Conservation (phyloP, 1,139 yeast species). For the Scheffersomyces insectosa region DNA sequence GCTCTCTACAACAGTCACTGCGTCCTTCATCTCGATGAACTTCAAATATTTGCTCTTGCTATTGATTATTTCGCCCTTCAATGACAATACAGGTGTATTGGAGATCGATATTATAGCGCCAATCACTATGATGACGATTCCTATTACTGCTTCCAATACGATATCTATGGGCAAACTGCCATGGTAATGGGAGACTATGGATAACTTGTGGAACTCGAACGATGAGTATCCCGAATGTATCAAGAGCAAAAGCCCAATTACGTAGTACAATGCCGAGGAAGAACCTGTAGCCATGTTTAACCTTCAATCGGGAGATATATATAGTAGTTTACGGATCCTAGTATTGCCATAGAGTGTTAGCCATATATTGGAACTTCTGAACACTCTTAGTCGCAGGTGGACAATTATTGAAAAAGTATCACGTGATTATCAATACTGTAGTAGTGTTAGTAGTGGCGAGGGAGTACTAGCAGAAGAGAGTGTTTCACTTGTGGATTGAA, state of each 20-base stretch:
- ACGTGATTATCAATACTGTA: too few species aligned
- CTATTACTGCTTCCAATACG: slow-evolving; percentile 41
- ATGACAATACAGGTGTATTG: slow-evolving; percentile 18
- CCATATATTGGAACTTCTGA: too few species aligned
- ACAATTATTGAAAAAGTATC: too few species aligned
- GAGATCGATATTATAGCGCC: slow-evolving; percentile 34
- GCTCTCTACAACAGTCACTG: slow-evolving; percentile 44
- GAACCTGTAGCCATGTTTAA: too few species aligned
- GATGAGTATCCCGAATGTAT: slow-evolving; percentile 54
- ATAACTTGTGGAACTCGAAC: slow-evolving; percentile 48
- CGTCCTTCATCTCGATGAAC: slow-evolving; percentile 49
- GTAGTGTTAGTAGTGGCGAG: too few species aligned
- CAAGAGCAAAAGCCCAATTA: slow-evolving; percentile 35
- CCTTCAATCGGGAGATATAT: too few species aligned
- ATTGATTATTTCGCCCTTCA: slow-evolving; percentile 18
- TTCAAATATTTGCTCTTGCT: slow-evolving; percentile 33
- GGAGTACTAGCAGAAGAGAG: too few species aligned
- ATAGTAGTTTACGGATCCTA: too few species aligned
- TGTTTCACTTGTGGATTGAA: too few species aligned
- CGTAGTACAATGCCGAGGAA: slow-evolving; percentile 14
- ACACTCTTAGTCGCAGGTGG: too few species aligned
- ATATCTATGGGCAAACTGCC: slow-evolving; percentile 39
- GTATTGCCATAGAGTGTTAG: too few species aligned
- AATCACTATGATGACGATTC: slow-evolving; percentile 36
- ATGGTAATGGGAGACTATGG: slow-evolving; percentile 17